A percentile compares a stretch with the other conserved stretches of the same genome.
phyloP scores from a whole-genome alignment of 2,329 filamentous ascomycete species.

The Aureobasidium sp. region DNA sequence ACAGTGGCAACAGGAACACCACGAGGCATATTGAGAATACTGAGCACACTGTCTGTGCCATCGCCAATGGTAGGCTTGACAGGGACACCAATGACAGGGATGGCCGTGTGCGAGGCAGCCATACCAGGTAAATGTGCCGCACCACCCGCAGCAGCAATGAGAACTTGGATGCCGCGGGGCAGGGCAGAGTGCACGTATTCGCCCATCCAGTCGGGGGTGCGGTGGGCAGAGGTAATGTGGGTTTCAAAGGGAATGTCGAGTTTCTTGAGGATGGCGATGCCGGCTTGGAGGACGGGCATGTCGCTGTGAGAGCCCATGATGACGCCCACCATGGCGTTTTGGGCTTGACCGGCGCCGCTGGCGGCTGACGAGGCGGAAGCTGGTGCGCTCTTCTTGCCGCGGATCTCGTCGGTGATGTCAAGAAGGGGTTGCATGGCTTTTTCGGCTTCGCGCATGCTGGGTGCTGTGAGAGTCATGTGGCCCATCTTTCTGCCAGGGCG shows the following conservation, averaged over 20 bases:
- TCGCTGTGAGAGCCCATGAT: constrained; percentile 84
- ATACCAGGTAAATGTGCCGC: constrained; percentile 48
- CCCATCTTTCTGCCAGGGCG: constrained; percentile 91
- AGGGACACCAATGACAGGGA: constrained; percentile 46
- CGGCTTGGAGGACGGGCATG: constrained; percentile 59
- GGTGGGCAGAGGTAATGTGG: constrained; percentile 68
- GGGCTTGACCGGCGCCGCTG: constrained; percentile 33
- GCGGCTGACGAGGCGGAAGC: constrained; percentile 19
- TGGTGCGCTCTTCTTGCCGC: constrained; percentile 43
- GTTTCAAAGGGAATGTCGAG: constrained; percentile 66
- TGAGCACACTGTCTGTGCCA: constrained; percentile 44
- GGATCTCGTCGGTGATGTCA: constrained; percentile 48
- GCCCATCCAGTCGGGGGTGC: constrained; percentile 44
- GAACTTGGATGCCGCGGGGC: constrained; percentile 34
- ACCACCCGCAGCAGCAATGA: constrained; percentile 45
- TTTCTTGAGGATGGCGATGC: constrained; percentile 58
- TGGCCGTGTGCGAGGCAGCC: constrained; percentile 43
- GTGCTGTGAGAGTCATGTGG: constrained; percentile 75
- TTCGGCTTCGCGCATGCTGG: constrained; percentile 61
- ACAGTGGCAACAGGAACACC: constrained; percentile 37
- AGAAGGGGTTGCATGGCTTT: constrained; percentile 64
- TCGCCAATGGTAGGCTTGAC: constrained; percentile 45
- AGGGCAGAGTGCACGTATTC: constrained; percentile 37
- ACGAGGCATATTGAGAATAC: constrained; percentile 47
- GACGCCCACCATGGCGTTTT: constrained; percentile 55